Base-by-base conservation (phyloP, 441 rosid genomes). In the Croton setiger region DNA sequence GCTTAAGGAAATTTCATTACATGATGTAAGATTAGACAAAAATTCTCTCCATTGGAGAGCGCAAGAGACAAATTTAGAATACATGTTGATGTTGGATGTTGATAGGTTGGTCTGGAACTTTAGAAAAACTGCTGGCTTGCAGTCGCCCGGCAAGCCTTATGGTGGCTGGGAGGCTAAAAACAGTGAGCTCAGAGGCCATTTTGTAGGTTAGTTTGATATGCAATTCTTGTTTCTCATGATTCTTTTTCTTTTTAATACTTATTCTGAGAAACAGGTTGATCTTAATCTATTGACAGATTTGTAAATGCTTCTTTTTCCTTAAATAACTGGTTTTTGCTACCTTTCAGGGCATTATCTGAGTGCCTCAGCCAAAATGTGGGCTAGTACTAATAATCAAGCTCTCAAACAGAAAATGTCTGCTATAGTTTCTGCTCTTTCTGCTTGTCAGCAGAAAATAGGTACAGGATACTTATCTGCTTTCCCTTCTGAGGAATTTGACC, bases 331-430 rank as follows among this genome's bases (percentile, higher is more conserved):
- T 15, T 64, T 54, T 55, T n/a, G 7, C 44, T 48, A 44, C 72
- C n/a, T 69, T 73, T 84, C 75, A 80, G 92, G 99, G 99, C 97
- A 95, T 74, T 95, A 90, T 78, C 64, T 95, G 86, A 88, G 99
- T 81, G 98, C 97, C 39, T 72, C 97, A 20, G 93, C 97, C 15
- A 76, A 83, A 14, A 92, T 92, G 99, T 95, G 98, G 97, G 96
- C 97, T 47, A 90, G 98, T 69, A 92, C 97, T 69, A 92, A 87
- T 75, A 79, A 87, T 35, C 80, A 76, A 47, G 83, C 85, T 60
- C 87, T 92, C 55, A 82, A 82, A 77, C 77, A 60, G 68, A 90
- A 85, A 82, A 95, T 95, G 99, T 71, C 87, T 4, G 79, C 83
- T 7, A 76, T 92, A 10, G 87, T 92, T 71, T 79, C 89, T 52